Conservation (phyloP, 2,329 filamentous ascomycete genomes). For the Metarhizium humberi region DNA sequence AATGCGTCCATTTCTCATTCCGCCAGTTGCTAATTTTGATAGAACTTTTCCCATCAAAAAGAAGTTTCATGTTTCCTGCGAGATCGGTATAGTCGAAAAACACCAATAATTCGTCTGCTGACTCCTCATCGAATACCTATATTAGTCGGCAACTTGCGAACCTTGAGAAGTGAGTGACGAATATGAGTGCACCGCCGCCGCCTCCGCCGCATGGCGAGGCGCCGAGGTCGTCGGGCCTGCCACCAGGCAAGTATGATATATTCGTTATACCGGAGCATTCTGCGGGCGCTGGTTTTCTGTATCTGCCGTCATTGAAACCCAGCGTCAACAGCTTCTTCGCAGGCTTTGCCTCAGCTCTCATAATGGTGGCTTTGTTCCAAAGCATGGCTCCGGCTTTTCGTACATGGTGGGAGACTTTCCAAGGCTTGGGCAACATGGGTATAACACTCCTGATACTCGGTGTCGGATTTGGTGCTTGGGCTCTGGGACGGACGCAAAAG, state of each 20-base stretch:
- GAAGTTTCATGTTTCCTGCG: conserved; percentile 19
- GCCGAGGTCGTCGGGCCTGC: conserved; percentile 62
- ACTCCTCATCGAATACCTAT: not conserved
- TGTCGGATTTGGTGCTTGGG: conserved; percentile 73
- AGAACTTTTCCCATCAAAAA: not conserved
- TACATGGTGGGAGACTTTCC: conserved; percentile 62
- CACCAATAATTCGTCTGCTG: not conserved
- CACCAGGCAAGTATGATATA: conserved; percentile 90
- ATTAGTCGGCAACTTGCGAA: not conserved
- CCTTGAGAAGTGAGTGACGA: not conserved
- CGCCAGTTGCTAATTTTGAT: conserved; percentile 6
- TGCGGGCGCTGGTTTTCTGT: conserved; percentile 80
- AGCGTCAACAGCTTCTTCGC: conserved; percentile 87
- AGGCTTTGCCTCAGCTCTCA: conserved; percentile 69
- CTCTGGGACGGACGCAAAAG: conserved; percentile 32
- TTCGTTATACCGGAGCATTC: conserved; percentile 94
- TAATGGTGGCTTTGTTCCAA: conserved; percentile 63
- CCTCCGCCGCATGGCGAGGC: conserved; percentile 79
- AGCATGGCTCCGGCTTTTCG: conserved; percentile 64
- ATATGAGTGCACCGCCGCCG: conserved; percentile 59
- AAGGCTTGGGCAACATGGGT: conserved; percentile 63
- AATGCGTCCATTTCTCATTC: not conserved
- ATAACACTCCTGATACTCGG: conserved; percentile 62
- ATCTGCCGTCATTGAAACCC: conserved; percentile 80
- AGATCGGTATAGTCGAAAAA: conserved; percentile 14